A percentile compares a stretch with the other conserved stretches of the same genome.
These are phyloP conservation scores for Marasmius sp. DNA, from an alignment of 1,284 basidiomycete species.

Conservation along the genomic window DNA sequence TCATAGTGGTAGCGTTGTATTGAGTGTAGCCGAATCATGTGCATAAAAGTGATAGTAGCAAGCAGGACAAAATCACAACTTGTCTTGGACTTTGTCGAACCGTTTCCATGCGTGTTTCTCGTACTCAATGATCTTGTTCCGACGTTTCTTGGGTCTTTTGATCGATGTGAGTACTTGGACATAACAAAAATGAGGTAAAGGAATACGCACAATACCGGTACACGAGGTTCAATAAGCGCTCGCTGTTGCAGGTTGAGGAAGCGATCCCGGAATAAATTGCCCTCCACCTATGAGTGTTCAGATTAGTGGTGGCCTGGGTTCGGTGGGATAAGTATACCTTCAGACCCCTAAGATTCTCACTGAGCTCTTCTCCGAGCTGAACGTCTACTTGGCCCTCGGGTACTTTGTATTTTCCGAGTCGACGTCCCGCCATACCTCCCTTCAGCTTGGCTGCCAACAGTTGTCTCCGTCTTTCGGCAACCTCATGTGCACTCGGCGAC, in stretches of 20 bases:
- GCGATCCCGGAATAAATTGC: constrained; percentile 89
- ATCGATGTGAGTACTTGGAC: constrained; percentile 7
- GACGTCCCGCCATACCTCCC: constrained; percentile 63
- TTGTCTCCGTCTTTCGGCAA: constrained; percentile 39
- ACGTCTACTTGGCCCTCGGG: constrained; percentile 74
- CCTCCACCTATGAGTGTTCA: constrained; percentile 68
- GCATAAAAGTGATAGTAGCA: background rate
- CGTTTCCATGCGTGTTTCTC: constrained; percentile 90
- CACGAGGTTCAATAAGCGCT: constrained; percentile 75
- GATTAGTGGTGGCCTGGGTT: background rate
- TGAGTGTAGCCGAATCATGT: background rate
- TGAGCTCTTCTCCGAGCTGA: constrained; percentile 90
- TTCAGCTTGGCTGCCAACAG: constrained; percentile 40
- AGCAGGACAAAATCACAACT: background rate
- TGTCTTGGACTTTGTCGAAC: constrained; percentile 46
- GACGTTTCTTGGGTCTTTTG: constrained; percentile 63
- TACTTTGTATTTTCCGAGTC: constrained; percentile 78
- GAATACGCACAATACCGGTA: constrained; percentile 66
- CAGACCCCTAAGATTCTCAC: constrained; percentile 81
- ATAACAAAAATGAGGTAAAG: constrained; percentile 1
- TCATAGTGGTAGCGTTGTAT: background rate
- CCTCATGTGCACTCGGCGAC: constrained; percentile 31
- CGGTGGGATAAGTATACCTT: constrained; percentile 54
- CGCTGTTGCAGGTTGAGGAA: constrained; percentile 82
- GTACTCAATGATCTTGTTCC: constrained; percentile 67